Evolutionary conservation across 257 asterid genomes (phyloP), one percentile per base, ranked within the genome.

Genomic region (Solanum bulbocastanum): DNA sequence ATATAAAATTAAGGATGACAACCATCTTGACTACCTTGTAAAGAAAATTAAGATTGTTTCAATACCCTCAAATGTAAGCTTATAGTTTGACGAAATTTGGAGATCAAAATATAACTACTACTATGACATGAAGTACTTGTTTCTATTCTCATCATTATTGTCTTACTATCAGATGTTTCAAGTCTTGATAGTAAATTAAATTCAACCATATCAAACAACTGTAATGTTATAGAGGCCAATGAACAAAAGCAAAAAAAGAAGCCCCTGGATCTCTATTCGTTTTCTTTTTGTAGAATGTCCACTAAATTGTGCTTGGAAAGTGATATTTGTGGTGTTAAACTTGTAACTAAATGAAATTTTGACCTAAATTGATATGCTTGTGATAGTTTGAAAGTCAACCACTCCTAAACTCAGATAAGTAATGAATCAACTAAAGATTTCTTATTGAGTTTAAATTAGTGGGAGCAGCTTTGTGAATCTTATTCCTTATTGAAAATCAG

Each of bases 361-460:
- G 40, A 37, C 40, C 40, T 8, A 37, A 7, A 7, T 37, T 0
- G 40, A 37, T 37, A 37, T 37, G 9, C 40, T 37, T 37, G 9
- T 37, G 40, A 37, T 37, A 37, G 9, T 37, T 37, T 37, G 7
- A 37, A 73, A 66, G 86, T 92, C 44, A 96, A 96, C 74, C 99
- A 96, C 81, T 96, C 96, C 0, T 95, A 94, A 90, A 94, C 98
- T 1, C 72, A 95, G 99, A 98, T 93, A 23, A 86, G 98, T 87
- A 91, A 93, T 90, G 98, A 92, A 86, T 46, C 90, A 4, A 98
- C 99, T 0, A 93, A 93, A 10, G 90, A 94, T 75, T 94, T 92
- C 66, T 88, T 95, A 9, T 10, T 37, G 32, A 88, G 95, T 52
- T 85, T 95, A 33, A 88, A 87, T 88, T 97, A 95, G 78, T 96